These are phyloP conservation scores for Acanthamoeba lenticulata DNA, from an alignment of 208 protist species.

Conservation along the genomic window DNA sequence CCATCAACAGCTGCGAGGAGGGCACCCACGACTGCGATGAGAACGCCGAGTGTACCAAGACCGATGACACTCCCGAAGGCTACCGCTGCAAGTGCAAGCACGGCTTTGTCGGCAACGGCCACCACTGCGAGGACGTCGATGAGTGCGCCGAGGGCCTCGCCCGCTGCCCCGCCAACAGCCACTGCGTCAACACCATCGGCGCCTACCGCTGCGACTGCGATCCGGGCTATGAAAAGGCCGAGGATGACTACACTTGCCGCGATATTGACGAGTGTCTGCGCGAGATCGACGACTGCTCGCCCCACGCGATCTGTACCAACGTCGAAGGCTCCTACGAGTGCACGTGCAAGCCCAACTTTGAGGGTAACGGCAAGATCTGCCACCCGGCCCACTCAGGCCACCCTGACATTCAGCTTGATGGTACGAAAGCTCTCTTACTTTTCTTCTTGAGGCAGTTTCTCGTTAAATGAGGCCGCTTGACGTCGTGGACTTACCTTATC, in stretches of 20 bases:
- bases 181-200: constrained; percentile 67
- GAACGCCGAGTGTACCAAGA: constrained; percentile 49
- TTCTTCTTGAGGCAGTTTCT: background rate
- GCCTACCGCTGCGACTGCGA: constrained; percentile 54
- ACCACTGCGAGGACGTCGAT: constrained; percentile 43
- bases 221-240: constrained; percentile 23
- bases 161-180: constrained; percentile 29
- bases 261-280: constrained; percentile 55
- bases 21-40: constrained; percentile 61
- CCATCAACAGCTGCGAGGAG: constrained; percentile 61
- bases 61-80: constrained; percentile 1
- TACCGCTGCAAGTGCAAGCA: constrained; percentile 65
- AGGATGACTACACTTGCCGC: constrained; percentile 37
- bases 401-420: background rate
- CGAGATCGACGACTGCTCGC: constrained; percentile 66
- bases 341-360: constrained; percentile 58
- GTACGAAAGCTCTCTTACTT: background rate
- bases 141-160: constrained; percentile 23
- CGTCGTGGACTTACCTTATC: no score
- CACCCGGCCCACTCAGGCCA: background rate
- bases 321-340: constrained; percentile 44
- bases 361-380: constrained; percentile 48
- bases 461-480: no score
- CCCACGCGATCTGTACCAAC: constrained; percentile 62
- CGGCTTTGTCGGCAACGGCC: constrained; percentile 55